A percentile compares a stretch with the other conserved stretches of the same genome.
Evolutionary conservation across 2,329 filamentous ascomycete genomes (phyloP).

Genomic region (Myotisia sp.): DNA sequence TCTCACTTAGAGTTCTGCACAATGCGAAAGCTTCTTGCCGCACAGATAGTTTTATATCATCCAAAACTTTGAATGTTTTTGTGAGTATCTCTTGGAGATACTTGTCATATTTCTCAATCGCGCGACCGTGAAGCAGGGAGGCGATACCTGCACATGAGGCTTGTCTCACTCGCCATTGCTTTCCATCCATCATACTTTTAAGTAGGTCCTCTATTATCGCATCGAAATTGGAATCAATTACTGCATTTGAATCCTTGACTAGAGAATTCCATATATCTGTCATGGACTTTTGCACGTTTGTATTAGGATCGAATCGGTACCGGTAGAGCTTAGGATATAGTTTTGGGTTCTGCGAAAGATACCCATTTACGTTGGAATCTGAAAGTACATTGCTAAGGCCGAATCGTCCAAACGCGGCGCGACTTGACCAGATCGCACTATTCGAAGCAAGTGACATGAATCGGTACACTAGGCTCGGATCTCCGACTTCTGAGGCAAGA

Average conservation of each 20-base stretch:
- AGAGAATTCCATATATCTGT: conserved; percentile 93
- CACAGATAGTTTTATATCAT: conserved; percentile 91
- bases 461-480: conserved; percentile 90
- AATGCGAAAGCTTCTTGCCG: conserved; percentile 65
- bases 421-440: conserved; percentile 92
- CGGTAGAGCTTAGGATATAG: conserved; percentile 89
- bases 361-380: conserved; percentile 56
- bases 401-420: conserved; percentile 87
- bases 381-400: conserved; percentile 84
- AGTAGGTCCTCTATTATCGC: conserved; percentile 78
- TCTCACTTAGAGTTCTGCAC: conserved; percentile 70
- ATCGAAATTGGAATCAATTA: conserved; percentile 70
- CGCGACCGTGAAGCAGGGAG: conserved; percentile 70
- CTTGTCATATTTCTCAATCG: conserved; percentile 61
- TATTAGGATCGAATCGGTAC: conserved; percentile 89
- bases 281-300: conserved; percentile 88
- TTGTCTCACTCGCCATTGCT: conserved; percentile 86
- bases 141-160: conserved; percentile 83
- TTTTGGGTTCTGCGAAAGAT: conserved; percentile 70
- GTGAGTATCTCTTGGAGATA: conserved; percentile 78
- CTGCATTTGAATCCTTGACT: conserved; percentile 71
- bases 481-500: conserved; percentile 88
- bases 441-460: conserved; percentile 97
- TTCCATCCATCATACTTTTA: conserved; percentile 62
- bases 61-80: conserved; percentile 74